phyloP scores from a whole-genome alignment of 2,329 filamentous ascomycete species.

The Neofusicoccum kwambonambiense region DNA sequence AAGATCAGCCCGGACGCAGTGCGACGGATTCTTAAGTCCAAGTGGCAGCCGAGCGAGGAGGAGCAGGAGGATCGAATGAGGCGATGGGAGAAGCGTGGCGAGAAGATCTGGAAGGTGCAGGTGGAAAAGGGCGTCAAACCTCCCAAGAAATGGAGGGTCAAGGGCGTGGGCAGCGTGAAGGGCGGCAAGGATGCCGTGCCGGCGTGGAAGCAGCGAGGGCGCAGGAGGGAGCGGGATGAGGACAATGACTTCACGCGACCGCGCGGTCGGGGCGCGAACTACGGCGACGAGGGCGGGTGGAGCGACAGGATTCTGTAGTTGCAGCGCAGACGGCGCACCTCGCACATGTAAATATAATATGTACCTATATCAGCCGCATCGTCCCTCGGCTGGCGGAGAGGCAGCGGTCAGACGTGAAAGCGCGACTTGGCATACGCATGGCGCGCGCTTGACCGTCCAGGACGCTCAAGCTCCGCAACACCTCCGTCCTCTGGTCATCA shows the following conservation, averaged over 20 bases:
- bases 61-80: conserved; percentile 43
- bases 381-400: neutral
- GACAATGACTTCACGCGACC: neutral
- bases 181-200: neutral
- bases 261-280: neutral
- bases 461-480: conserved; percentile 15
- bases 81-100: conserved; percentile 50
- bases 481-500: conserved; percentile 12
- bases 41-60: conserved; percentile 62
- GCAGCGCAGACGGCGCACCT: no score
- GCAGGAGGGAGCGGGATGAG: neutral
- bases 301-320: conserved; percentile 4
- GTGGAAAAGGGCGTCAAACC: conserved; percentile 55
- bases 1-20: conserved; percentile 85
- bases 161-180: conserved; percentile 34
- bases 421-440: conserved; percentile 8
- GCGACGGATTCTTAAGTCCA: conserved; percentile 78
- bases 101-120: conserved; percentile 49
- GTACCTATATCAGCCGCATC: no score
- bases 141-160: conserved; percentile 52
- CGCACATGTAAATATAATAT: no score
- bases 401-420: neutral
- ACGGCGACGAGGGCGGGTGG: conserved; percentile 1
- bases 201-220: neutral
- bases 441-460: neutral